These are phyloP conservation scores for Leccinum subtestaceum DNA, from an alignment of 768 basidiomycete genomes.

Conservation along the genomic window DNA sequence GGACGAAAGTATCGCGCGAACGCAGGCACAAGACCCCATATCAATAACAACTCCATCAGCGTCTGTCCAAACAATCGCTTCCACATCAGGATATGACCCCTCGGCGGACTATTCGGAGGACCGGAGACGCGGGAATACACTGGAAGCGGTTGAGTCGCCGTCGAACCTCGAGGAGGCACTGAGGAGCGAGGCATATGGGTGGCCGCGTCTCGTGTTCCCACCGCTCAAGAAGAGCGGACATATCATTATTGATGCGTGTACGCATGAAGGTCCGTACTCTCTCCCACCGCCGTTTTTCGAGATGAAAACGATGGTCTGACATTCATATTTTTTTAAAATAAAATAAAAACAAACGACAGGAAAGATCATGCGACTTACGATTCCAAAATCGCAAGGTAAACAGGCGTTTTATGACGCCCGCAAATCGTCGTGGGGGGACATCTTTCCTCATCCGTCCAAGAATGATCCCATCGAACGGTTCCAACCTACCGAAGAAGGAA, in stretches of 20 bases:
- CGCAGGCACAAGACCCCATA: conserved; percentile 12
- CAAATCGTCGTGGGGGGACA: conserved; percentile 91
- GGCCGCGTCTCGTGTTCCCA: conserved; percentile 92
- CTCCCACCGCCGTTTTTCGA: conserved; percentile 6
- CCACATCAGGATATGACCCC: conserved; percentile 5
- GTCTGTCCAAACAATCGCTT: conserved; percentile 7
- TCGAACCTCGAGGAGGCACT: conserved; percentile 51
- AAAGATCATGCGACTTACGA: conserved; percentile 86
- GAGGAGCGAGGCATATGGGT: conserved; percentile 72
- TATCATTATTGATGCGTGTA: conserved; percentile 87
- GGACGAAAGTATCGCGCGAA: conserved; percentile 9
- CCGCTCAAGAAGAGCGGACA: conserved; percentile 91
- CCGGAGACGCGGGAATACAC: conserved; percentile 1
- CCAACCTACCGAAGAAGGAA: conserved; percentile 34
- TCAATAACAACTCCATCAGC: conserved; percentile 16
- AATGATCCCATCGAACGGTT: conserved; percentile 67
- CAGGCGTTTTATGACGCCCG: conserved; percentile 93
- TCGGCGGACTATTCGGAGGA: conserved; percentile 1
- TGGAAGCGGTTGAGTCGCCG: conserved; percentile 17
- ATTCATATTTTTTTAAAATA: background rate
- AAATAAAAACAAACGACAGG: conserved; percentile 44
- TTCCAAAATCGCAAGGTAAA: conserved; percentile 94
- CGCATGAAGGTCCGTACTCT: conserved; percentile 59
- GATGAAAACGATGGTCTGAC: conserved; percentile 5
- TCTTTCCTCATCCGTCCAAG: conserved; percentile 89